Base-by-base conservation (phyloP, 2,329 filamentous ascomycete species). In the Fusarium sp. region DNA sequence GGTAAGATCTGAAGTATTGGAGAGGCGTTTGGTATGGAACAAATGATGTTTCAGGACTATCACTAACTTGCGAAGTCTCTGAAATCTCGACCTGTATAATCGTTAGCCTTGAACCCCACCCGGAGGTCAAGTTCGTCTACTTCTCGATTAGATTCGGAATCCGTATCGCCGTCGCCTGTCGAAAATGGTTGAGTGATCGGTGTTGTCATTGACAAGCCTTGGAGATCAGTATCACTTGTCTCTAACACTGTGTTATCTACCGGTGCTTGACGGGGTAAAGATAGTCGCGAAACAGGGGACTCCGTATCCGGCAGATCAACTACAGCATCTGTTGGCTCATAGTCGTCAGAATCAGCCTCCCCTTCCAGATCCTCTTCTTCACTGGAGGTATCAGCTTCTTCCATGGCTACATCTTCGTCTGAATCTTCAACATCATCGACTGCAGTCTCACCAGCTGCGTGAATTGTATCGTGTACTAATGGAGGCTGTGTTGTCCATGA, bases 21-120 rank as follows among this genome's bases (percentile, higher is more conserved):
- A 99, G 83, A 32, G 94, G 92, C 75, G 93, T 97, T 75, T 92
- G 85, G 79, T 99, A 99, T 4, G 93, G 89, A 33, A 78, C 56
- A 58, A 79, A 81, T 30, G 70, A 64, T 19, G 73, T 70, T 35
- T 41, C 66, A 13, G 53, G 22, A 32, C 39, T 40, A 19, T 64
- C 41, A 15, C 58, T 37, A 25, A 62, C 52, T 30, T 43, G 56
- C 10, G 47, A 35, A 4, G 33, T 32, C 20, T 39, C 45, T 56
- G 56, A 40, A 46, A 48, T 41, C 52, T 68, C 54, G 39, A 39
- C 64, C 75, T 76, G 65, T 30, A 30, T 33, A 20, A 20, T 33
- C 33, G 74, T 77, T 65, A 71, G 69, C 55, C 43, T 52, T 51
- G 49, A 33, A 39, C 40, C 43, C 44, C 47, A 30, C 35, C 10